A percentile compares a stretch with the other conserved stretches of the same genome.
Conservation (phyloP, 768 basidiomycete species). For the Kwoniella dejecticola region DNA sequence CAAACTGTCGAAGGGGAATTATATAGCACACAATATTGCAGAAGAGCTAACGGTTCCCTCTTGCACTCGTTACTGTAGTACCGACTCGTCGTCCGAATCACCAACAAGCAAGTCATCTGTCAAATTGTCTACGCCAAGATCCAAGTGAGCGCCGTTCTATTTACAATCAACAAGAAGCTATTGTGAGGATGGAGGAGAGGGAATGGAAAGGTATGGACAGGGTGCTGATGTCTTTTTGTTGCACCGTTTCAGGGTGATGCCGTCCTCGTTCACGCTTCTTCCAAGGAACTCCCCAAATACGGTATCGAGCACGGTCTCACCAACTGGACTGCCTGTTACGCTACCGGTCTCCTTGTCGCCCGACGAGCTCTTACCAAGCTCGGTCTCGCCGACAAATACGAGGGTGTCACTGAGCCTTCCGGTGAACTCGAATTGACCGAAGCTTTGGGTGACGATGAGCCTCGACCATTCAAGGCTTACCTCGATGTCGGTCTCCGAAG, state of each 20-base stretch:
- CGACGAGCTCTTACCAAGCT: constrained; percentile 94
- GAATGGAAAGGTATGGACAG: too few relatives aligned
- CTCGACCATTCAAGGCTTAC: constrained; percentile 98
- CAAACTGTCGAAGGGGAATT: not conserved
- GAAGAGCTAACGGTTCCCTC: not conserved
- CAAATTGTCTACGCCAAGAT: constrained; percentile 91
- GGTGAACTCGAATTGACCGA: constrained; percentile 83
- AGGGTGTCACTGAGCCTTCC: constrained; percentile 88
- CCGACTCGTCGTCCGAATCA: constrained; percentile 92
- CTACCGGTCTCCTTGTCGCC: constrained; percentile 91
- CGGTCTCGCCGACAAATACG: constrained; percentile 95
- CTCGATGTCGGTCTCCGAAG: constrained; percentile 98
- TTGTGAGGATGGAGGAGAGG: too few relatives aligned
- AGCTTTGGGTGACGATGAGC: constrained; percentile 85
- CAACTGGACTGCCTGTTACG: constrained; percentile 98
- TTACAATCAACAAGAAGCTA: too few relatives aligned
- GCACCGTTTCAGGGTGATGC: constrained; percentile 69
- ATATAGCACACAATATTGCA: too few relatives aligned
- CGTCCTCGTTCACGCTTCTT: constrained; percentile 81
- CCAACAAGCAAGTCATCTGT: constrained; percentile 92
- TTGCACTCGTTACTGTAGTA: constrained; percentile 35
- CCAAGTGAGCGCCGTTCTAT: constrained; percentile 58
- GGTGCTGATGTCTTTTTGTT: not conserved
- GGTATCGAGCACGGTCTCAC: constrained; percentile 98
- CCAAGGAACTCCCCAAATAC: constrained; percentile 88